Evolutionary conservation across 371 early-diverging fungal species (phyloP).

Genomic region (Mortierella sp.): DNA sequence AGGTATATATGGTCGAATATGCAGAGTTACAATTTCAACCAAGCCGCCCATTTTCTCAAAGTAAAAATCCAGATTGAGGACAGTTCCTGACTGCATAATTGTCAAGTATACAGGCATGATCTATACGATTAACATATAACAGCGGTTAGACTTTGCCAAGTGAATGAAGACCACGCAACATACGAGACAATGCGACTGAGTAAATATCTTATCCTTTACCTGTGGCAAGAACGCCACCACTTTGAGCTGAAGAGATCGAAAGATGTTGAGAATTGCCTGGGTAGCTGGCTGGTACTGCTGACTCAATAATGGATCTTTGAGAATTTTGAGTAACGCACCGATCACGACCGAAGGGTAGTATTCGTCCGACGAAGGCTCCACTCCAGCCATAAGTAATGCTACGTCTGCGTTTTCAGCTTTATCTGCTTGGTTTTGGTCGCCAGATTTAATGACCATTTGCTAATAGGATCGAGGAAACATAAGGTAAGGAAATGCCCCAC

Average conservation of each 20-base stretch:
- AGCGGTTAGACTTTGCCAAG: neutral
- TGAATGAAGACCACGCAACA: too few relatives aligned
- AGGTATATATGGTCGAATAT: conserved; percentile 87
- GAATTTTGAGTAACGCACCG: conserved; percentile 89
- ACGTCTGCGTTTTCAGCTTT: conserved; percentile 74
- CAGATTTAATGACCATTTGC: conserved; percentile 62
- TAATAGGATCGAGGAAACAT: conserved; percentile 1
- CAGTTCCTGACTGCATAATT: conserved; percentile 83
- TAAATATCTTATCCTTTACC: conserved; percentile 38
- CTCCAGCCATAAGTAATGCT: conserved; percentile 76
- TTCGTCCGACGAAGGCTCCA: conserved; percentile 82
- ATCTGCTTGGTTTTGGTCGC: conserved; percentile 66
- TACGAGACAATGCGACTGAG: neutral
- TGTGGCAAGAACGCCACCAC: conserved; percentile 87
- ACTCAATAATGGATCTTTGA: conserved; percentile 86
- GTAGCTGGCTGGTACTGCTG: conserved; percentile 90
- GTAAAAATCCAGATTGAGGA: conserved; percentile 88
- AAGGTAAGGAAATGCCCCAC: neutral
- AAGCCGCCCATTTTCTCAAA: conserved; percentile 89
- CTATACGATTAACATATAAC: conserved; percentile 2
- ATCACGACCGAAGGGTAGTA: conserved; percentile 93
- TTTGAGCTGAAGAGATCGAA: conserved; percentile 89
- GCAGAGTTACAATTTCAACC: conserved; percentile 91
- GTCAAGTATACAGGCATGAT: conserved; percentile 77
- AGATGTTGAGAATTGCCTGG: conserved; percentile 95